A percentile compares a stretch with the other conserved stretches of the same genome.
Evolutionary conservation across 805 yeast genomes (phyloP).

Genomic region (Teunomyces lycoperdinae): DNA sequence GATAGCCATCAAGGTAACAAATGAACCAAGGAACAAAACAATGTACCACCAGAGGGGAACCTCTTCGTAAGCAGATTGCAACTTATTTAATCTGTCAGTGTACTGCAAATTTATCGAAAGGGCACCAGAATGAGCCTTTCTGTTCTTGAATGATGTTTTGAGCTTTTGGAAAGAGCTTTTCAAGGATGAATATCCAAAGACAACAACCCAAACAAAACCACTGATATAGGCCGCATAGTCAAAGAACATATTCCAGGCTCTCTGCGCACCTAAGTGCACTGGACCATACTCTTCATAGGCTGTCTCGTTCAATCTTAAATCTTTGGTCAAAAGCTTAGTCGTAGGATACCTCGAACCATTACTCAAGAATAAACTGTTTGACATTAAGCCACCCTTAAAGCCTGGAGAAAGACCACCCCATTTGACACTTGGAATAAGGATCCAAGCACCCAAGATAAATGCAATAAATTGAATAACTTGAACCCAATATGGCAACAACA

Average conservation of each 20-base stretch:
- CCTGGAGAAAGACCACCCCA: constrained; percentile 31
- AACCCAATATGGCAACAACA: constrained; percentile 55
- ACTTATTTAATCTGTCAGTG: constrained; percentile 44
- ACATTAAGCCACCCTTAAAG: constrained; percentile 44
- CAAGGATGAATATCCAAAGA: constrained; percentile 33
- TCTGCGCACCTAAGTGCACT: constrained; percentile 45
- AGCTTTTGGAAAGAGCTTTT: constrained; percentile 15
- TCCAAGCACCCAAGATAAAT: constrained; percentile 51
- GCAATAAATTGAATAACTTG: constrained; percentile 47
- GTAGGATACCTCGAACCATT: constrained; percentile 45
- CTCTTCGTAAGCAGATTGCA: constrained; percentile 36
- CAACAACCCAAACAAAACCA: constrained; percentile 45
- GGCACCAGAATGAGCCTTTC: constrained; percentile 3
- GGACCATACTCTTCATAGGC: constrained; percentile 47
- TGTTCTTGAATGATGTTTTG: constrained; percentile 5
- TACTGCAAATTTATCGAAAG: constrained; percentile 17
- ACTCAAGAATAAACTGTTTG: constrained; percentile 37
- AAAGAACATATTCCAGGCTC: constrained; percentile 50
- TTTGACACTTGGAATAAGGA: constrained; percentile 45
- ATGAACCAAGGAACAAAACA: constrained; percentile 34
- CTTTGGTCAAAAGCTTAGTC: constrained; percentile 35
- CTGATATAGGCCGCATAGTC: constrained; percentile 52
- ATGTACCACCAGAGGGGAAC: constrained; percentile 46
- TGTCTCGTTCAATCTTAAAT: constrained; percentile 41
- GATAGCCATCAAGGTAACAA: constrained; percentile 30